These are phyloP conservation scores for Curvularia eragrostidis DNA, from an alignment of 2,329 filamentous ascomycete species.

Conservation along the genomic window DNA sequence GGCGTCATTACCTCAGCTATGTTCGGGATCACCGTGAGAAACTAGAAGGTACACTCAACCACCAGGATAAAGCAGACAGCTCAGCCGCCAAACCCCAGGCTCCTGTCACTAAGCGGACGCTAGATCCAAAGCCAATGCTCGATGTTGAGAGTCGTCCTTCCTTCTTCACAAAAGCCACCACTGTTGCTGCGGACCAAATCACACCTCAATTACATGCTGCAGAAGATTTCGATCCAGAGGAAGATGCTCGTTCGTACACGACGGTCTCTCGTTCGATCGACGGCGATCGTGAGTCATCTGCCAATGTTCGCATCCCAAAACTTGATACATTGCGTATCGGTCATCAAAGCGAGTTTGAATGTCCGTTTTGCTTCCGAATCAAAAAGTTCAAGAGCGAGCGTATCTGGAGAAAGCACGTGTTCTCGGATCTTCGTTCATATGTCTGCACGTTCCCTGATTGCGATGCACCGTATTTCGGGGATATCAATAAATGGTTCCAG, in stretches of 20 bases:
- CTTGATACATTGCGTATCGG: neutral
- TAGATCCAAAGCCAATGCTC: neutral
- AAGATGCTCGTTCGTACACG: slow-evolving; percentile 1
- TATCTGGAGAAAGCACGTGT: slow-evolving; percentile 1
- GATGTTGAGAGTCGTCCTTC: neutral
- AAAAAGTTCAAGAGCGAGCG: slow-evolving; percentile 1
- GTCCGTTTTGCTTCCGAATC: neutral
- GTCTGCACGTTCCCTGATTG: slow-evolving; percentile 1
- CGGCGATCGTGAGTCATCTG: neutral
- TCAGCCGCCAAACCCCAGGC: neutral
- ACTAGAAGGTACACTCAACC: neutral
- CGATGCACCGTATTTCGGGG: neutral
- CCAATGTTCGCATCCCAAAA: neutral
- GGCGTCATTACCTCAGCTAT: neutral
- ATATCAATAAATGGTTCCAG: neutral
- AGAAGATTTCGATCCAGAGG: neutral
- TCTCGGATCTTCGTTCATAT: slow-evolving; percentile 1
- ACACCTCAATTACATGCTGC: neutral
- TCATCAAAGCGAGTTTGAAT: neutral
- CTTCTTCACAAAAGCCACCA: slow-evolving; percentile 1
- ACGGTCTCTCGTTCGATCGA: neutral
- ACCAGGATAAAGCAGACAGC: neutral
- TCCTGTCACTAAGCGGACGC: neutral
- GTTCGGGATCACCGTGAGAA: neutral
- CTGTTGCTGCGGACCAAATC: neutral